A percentile compares a stretch with the other conserved stretches of the same genome.
These are phyloP conservation scores for Aspergillus mulundensis DNA, from an alignment of 495 filamentous ascomycete species.

Conservation along the genomic window DNA sequence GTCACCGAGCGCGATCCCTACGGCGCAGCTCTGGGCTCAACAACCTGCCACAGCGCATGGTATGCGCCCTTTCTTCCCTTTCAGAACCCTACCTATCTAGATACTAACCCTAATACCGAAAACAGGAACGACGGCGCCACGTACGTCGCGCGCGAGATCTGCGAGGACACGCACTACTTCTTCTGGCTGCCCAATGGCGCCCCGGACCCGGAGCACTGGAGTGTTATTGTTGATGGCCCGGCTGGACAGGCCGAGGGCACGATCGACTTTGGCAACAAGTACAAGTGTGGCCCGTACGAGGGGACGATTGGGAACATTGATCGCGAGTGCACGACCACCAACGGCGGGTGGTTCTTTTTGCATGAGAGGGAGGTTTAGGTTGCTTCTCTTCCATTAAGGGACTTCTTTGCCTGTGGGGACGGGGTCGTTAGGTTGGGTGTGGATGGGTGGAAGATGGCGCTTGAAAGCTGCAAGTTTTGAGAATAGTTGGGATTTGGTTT, in stretches of 20 bases:
- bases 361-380: neutral
- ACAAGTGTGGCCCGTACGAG: slow-evolving; percentile 1
- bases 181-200: slow-evolving; percentile 7
- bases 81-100: neutral
- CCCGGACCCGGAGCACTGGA: neutral
- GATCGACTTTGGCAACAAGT: slow-evolving; percentile 1
- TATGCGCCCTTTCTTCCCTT: neutral
- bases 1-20: neutral
- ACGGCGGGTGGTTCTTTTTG: slow-evolving; percentile 5
- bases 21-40: neutral
- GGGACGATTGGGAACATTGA: slow-evolving; percentile 4
- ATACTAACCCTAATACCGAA: neutral
- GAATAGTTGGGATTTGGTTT: too few species aligned
- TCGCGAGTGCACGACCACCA: neutral
- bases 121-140: slow-evolving; percentile 1
- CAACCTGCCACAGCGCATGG: slow-evolving; percentile 3
- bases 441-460: too few species aligned
- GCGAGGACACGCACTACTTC: slow-evolving; percentile 3
- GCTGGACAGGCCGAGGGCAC: neutral
- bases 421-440: too few species aligned
- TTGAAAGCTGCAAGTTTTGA: too few species aligned
- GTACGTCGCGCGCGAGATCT: slow-evolving; percentile 8
- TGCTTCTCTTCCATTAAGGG: too few species aligned
- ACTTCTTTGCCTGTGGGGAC: too few species aligned
- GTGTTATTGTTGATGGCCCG: neutral